Evolutionary conservation across 177 flowering plant species (phyloP).

Genomic region (Vitis hybrid): DNA sequence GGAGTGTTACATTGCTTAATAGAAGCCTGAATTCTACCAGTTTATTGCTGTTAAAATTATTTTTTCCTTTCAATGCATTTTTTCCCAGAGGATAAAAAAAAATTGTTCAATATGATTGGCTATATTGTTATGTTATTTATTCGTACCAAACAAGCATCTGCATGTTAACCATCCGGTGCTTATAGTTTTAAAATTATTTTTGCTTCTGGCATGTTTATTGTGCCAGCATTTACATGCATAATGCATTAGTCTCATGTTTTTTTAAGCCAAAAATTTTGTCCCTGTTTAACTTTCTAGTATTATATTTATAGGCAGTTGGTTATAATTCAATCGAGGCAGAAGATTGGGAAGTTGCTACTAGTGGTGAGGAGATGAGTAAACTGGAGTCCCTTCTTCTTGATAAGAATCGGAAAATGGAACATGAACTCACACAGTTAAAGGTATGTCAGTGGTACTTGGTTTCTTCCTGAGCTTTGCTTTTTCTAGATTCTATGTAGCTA

Average conservation of each 20-base stretch:
- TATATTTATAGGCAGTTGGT: conserved; percentile 80
- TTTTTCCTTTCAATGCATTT: too few relatives aligned
- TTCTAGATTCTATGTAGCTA: not conserved
- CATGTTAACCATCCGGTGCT: too few relatives aligned
- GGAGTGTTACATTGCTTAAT: too few relatives aligned
- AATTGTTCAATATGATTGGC: too few relatives aligned
- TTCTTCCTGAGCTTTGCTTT: not conserved
- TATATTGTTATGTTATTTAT: too few relatives aligned
- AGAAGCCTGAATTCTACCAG: too few relatives aligned
- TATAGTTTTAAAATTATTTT: too few relatives aligned
- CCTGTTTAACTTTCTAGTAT: conserved; percentile 6
- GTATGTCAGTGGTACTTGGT: conserved; percentile 29
- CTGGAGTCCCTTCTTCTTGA: conserved; percentile 94
- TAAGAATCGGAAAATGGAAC: conserved; percentile 97
- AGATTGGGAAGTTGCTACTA: conserved; percentile 98
- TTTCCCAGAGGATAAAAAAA: too few relatives aligned
- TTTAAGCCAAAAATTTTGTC: not conserved
- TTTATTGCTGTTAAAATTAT: too few relatives aligned
- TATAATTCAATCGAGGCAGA: conserved; percentile 98
- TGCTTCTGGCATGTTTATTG: too few relatives aligned
- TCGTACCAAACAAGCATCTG: too few relatives aligned
- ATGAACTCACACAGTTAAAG: conserved; percentile 93
- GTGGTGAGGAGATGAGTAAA: conserved; percentile 97
- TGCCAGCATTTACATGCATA: too few relatives aligned
- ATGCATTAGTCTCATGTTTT: not conserved